Conservation (phyloP, 768 basidiomycete genomes). For the Boletus vermiculosoides region DNA sequence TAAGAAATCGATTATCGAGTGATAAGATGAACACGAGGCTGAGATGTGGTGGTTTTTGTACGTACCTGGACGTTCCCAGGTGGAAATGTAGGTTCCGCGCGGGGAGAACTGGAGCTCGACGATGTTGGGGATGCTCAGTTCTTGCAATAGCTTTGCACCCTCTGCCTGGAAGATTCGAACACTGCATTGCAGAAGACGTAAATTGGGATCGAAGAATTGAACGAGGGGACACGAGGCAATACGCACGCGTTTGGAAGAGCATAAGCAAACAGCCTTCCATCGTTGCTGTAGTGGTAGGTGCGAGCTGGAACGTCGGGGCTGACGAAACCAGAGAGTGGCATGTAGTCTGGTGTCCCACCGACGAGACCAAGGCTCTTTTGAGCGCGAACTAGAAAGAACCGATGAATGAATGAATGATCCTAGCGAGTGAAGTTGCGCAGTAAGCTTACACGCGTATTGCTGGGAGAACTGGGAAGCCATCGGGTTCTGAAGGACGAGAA, state of each 20-base stretch:
- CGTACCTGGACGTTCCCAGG: conserved; percentile 88
- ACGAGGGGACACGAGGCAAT: conserved; percentile 15
- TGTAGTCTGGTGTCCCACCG: conserved; percentile 76
- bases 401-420: conserved; percentile 17
- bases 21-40: conserved; percentile 26
- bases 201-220: conserved; percentile 13
- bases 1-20: conserved; percentile 13
- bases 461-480: conserved; percentile 78
- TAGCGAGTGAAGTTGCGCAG: background rate
- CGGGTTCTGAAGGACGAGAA: conserved; percentile 31
- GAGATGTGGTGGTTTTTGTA: conserved; percentile 10
- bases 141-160: conserved; percentile 68
- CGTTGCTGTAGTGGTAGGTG: conserved; percentile 77
- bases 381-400: conserved; percentile 66
- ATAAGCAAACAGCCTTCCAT: conserved; percentile 87
- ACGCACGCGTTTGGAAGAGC: conserved; percentile 73
- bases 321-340: conserved; percentile 57
- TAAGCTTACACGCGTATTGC: conserved; percentile 81
- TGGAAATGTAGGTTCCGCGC: conserved; percentile 87
- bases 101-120: conserved; percentile 92
- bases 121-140: conserved; percentile 71
- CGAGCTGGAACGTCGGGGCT: conserved; percentile 71
- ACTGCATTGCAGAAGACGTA: conserved; percentile 36
- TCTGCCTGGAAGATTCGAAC: conserved; percentile 77
- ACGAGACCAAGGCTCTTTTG: conserved; percentile 92